Conservation (phyloP, 306 rosid genomes). For the Prunus davidiana region DNA sequence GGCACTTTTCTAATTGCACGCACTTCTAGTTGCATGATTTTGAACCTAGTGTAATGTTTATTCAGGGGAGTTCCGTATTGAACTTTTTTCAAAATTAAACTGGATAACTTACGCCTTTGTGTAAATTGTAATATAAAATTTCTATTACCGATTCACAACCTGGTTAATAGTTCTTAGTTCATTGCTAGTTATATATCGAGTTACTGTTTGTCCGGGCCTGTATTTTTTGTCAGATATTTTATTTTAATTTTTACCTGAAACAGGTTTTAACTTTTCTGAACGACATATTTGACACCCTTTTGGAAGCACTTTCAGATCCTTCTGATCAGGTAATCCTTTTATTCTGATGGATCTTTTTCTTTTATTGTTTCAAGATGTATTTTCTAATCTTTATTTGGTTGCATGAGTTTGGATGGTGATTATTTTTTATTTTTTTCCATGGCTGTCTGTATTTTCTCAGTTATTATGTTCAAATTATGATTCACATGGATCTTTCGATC, state of each 20-base stretch:
- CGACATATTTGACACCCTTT: constrained; percentile 80
- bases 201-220: constrained; percentile 2
- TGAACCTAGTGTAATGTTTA: constrained; percentile 2
- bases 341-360: constrained; percentile 13
- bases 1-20: constrained; percentile 1
- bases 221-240: constrained; percentile 2
- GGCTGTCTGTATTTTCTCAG: background rate
- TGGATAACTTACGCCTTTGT: background rate
- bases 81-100: background rate
- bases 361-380: constrained; percentile 3
- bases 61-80: background rate
- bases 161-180: background rate
- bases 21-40: background rate
- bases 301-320: constrained; percentile 83
- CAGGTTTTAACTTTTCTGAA: constrained; percentile 76
- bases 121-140: background rate
- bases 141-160: background rate
- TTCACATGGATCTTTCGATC: background rate
- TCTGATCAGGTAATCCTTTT: constrained; percentile 67
- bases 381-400: background rate
- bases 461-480: background rate
- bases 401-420: background rate
- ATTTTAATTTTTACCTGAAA: constrained; percentile 25
- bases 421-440: background rate
- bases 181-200: background rate